Conservation (phyloP, 148 eudicot species). For the Chenopodium suecicum region DNA sequence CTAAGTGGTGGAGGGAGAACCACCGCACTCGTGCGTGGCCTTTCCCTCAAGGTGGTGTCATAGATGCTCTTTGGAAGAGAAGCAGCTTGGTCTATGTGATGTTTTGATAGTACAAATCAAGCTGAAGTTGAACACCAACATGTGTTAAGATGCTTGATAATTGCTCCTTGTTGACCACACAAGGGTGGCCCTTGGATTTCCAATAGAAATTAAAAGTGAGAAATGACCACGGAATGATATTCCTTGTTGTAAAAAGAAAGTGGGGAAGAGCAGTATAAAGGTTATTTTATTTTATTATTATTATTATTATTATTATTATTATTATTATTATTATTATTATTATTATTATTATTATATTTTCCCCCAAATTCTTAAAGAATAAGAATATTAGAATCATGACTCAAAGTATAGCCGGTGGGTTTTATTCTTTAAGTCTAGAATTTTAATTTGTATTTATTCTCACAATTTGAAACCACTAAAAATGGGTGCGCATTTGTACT, state of each 20-base stretch:
- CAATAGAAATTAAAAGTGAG: slow-evolving; percentile 31
- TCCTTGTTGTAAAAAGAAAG: slow-evolving; percentile 39
- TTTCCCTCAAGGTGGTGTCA: background rate
- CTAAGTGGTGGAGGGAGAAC: background rate
- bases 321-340: no score
- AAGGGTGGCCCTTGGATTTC: slow-evolving; percentile 24
- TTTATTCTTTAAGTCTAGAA: slow-evolving; percentile 51
- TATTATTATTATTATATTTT: background rate
- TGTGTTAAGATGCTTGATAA: slow-evolving; percentile 39
- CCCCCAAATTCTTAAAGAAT: slow-evolving; percentile 24
- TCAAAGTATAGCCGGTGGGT: slow-evolving; percentile 43
- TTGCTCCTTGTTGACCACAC: slow-evolving; percentile 44
- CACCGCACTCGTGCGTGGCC: background rate
- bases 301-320: no score
- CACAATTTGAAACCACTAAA: slow-evolving; percentile 59
- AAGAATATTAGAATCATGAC: slow-evolving; percentile 61
- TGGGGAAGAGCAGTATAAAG: slow-evolving; percentile 24
- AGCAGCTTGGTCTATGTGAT: slow-evolving; percentile 22
- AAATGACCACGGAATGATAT: slow-evolving; percentile 82
- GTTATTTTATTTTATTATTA: background rate
- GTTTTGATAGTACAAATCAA: slow-evolving; percentile 2
- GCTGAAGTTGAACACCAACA: slow-evolving; percentile 37
- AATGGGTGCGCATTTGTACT: slow-evolving; percentile 61
- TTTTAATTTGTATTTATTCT: slow-evolving; percentile 39
- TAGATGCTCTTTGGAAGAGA: slow-evolving; percentile 23